Conservation (phyloP, 129 eudicot genomes). For the Daucus carota region DH1_v3.0 NC_030381.2:36681001-36681500, state of each 20-base stretch:
- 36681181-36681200: conserved; percentile 35
- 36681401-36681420: too few species aligned
- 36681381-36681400: too few species aligned
- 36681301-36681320: not conserved
- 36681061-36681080: conserved; percentile 64
- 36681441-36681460: too few species aligned
- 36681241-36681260: not conserved
- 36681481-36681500: not conserved
- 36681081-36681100: conserved; percentile 56
- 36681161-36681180: conserved; percentile 80
- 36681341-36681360: too few species aligned
- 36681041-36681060: conserved; percentile 57
- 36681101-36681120: conserved; percentile 51
- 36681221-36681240: not conserved
- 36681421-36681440: too few species aligned
- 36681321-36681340: not conserved
- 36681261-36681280: not conserved
- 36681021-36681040: conserved; percentile 58
- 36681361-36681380: too few species aligned
- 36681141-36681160: conserved; percentile 73
- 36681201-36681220: not conserved
- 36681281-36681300: not conserved
- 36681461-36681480: not conserved
- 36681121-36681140: conserved; percentile 46
- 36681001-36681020: conserved; percentile 70